These are phyloP conservation scores for Ceratocystis variospora DNA, from an alignment of 2,329 filamentous ascomycete species.

Conservation along the genomic window DNA sequence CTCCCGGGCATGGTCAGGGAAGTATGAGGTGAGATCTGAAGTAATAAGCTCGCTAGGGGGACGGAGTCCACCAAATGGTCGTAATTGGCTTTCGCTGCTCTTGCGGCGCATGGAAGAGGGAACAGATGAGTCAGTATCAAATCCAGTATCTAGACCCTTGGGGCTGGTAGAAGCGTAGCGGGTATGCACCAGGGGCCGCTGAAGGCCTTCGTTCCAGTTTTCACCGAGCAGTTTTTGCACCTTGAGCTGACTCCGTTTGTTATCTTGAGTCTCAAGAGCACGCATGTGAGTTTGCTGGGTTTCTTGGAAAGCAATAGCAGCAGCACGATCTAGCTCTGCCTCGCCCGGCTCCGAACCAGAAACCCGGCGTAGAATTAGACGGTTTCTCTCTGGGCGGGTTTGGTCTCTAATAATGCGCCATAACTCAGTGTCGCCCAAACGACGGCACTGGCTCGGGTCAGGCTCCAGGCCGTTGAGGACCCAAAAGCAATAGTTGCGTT, in stretches of 20 bases:
- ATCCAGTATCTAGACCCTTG: slow-evolving; percentile 24
- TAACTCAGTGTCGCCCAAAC: slow-evolving; percentile 73
- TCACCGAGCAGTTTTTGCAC: slow-evolving; percentile 82
- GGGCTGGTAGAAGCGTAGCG: slow-evolving; percentile 53
- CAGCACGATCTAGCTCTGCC: slow-evolving; percentile 73
- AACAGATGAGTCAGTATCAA: slow-evolving; percentile 33
- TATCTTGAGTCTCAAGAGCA: slow-evolving; percentile 47
- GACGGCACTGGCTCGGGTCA: slow-evolving; percentile 65
- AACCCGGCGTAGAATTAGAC: slow-evolving; percentile 84
- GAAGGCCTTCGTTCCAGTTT: slow-evolving; percentile 68
- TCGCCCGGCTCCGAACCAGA: slow-evolving; percentile 79
- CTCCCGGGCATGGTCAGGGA: slow-evolving; percentile 85
- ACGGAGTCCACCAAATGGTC: slow-evolving; percentile 78
- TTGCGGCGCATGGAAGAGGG: slow-evolving; percentile 35
- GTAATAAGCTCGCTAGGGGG: slow-evolving; percentile 96
- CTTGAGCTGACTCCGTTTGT: slow-evolving; percentile 66
- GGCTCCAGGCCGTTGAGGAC: slow-evolving; percentile 75
- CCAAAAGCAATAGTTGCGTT: slow-evolving; percentile 95
- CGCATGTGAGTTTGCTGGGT: slow-evolving; percentile 57
- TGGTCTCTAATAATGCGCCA: slow-evolving; percentile 83
- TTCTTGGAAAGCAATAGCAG: slow-evolving; percentile 80
- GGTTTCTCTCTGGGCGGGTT: slow-evolving; percentile 71
- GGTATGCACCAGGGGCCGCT: slow-evolving; percentile 60
- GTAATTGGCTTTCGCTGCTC: slow-evolving; percentile 34
- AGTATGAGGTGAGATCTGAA: slow-evolving; percentile 90